Conservation (phyloP, 805 yeast genomes). For the Yarrowia bubula region DNA sequence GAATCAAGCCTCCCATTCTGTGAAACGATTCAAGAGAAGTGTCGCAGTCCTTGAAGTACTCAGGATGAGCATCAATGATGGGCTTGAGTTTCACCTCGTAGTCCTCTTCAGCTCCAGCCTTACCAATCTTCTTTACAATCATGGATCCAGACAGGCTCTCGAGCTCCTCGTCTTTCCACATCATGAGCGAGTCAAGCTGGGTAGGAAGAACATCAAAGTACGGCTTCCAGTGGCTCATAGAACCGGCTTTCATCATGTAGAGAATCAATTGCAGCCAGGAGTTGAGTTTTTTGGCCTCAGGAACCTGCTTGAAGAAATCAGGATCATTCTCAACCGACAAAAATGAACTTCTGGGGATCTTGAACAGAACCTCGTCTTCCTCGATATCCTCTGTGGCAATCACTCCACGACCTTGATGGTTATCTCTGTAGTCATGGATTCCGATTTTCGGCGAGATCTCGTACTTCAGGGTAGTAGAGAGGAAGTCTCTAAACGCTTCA, state of each 20-base stretch:
- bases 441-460: conserved; percentile 55
- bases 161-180: conserved; percentile 70
- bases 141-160: conserved; percentile 62
- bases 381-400: conserved; percentile 60
- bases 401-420: conserved; percentile 75
- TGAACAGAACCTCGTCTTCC: conserved; percentile 63
- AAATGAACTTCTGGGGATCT: conserved; percentile 59
- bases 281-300: conserved; percentile 31
- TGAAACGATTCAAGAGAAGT: conserved; percentile 60
- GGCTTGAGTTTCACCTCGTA: conserved; percentile 50
- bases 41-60: conserved; percentile 32
- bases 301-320: conserved; percentile 32
- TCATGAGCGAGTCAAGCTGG: conserved; percentile 66
- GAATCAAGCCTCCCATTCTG: conserved; percentile 70
- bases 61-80: conserved; percentile 37
- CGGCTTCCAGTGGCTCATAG: conserved; percentile 59
- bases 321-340: conserved; percentile 61
- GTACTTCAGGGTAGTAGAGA: conserved; percentile 38
- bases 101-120: conserved; percentile 60
- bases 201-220: conserved; percentile 73
- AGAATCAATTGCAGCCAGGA: conserved; percentile 81
- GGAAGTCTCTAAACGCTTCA: conserved; percentile 40
- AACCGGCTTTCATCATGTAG: conserved; percentile 60
- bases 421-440: conserved; percentile 58
- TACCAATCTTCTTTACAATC: conserved; percentile 69